Conservation (phyloP, 352 stramenopile genomes). For the Globisporangium solare region DNA sequence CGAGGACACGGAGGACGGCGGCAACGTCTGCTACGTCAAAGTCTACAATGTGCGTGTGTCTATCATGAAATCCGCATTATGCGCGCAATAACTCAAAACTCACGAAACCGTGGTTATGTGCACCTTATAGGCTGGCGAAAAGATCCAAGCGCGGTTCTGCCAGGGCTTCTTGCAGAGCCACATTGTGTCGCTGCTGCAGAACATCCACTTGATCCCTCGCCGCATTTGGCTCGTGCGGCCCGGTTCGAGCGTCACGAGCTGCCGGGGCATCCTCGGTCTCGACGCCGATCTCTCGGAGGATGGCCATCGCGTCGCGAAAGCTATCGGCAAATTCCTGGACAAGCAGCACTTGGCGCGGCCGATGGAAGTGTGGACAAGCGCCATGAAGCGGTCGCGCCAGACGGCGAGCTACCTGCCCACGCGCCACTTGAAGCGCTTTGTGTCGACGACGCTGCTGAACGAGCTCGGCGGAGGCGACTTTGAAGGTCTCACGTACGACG, state of each 20-base stretch:
- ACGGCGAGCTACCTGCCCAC: constrained; percentile 63
- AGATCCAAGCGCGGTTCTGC: constrained; percentile 87
- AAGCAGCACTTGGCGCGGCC: constrained; percentile 61
- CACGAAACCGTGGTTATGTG: neutral
- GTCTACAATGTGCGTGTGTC: constrained; percentile 75
- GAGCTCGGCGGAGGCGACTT: constrained; percentile 90
- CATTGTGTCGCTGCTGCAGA: constrained; percentile 85
- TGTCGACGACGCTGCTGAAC: constrained; percentile 89
- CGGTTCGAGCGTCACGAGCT: constrained; percentile 74
- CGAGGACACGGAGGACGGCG: constrained; percentile 77
- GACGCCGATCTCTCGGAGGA: constrained; percentile 81
- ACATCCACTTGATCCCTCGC: constrained; percentile 89
- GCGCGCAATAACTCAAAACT: neutral
- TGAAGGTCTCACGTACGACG: constrained; percentile 82
- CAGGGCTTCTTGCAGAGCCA: constrained; percentile 85
- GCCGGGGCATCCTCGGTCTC: constrained; percentile 71
- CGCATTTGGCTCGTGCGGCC: constrained; percentile 89
- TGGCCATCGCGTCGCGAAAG: constrained; percentile 70
- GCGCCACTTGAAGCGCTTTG: constrained; percentile 66
- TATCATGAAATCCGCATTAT: neutral
- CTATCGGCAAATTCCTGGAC: constrained; percentile 85
- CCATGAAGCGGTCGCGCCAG: constrained; percentile 80
- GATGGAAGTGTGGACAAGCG: constrained; percentile 77
- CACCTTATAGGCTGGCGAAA: constrained; percentile 65
- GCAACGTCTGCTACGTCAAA: constrained; percentile 89